Conservation (phyloP, 768 basidiomycete species). For the Sistotremastrum suecicum region DNA sequence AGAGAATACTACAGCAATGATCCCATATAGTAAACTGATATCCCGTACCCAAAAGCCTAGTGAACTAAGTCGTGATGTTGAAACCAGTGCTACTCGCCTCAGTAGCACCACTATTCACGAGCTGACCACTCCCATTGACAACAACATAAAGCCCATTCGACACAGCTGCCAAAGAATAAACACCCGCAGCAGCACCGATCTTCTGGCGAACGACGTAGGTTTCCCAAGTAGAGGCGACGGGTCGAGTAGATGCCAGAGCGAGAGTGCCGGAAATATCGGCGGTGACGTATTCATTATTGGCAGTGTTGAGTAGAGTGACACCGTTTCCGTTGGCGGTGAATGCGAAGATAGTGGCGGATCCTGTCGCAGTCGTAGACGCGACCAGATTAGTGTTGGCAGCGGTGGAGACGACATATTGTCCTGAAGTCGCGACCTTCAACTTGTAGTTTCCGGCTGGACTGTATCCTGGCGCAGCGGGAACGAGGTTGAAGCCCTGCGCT, state of each 20-base stretch:
- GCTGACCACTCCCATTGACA: constrained; percentile 12
- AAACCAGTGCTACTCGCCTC: constrained; percentile 17
- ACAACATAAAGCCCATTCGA: constrained; percentile 19
- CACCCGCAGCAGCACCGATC: constrained; percentile 11
- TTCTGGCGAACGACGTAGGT: constrained; percentile 17
- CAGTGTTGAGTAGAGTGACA: constrained; percentile 15
- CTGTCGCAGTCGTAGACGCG: constrained; percentile 11
- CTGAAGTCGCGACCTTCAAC: constrained; percentile 13
- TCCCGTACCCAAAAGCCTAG: no score
- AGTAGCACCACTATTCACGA: constrained; percentile 16
- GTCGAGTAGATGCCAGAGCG: constrained; percentile 16
- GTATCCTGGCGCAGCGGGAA: no score
- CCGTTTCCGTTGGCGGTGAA: constrained; percentile 18
- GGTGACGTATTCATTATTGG: constrained; percentile 17
- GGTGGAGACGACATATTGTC: constrained; percentile 12
- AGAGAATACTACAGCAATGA: no score
- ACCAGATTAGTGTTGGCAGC: constrained; percentile 13
- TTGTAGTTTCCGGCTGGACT: constrained; percentile 20
- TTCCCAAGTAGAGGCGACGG: constrained; percentile 17
- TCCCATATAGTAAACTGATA: no score
- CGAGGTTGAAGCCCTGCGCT: no score
- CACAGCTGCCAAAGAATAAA: constrained; percentile 19
- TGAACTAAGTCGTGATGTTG: not conserved
- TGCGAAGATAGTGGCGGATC: constrained; percentile 13
- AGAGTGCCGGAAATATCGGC: constrained; percentile 18